These are phyloP conservation scores for Barnettozyma botsteinii DNA, from an alignment of 805 yeast genomes.

Conservation along the genomic window DNA sequence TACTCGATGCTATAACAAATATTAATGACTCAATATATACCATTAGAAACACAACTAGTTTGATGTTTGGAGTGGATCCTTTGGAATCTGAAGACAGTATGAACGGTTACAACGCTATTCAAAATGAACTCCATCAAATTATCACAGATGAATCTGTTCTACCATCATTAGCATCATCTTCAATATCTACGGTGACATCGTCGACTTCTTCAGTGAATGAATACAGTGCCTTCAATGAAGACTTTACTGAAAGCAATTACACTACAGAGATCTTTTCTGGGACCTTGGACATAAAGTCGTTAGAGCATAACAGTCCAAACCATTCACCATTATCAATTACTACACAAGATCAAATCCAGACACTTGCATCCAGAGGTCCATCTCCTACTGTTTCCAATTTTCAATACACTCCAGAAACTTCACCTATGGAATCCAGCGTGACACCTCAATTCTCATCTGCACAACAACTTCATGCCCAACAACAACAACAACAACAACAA, in stretches of 20 bases:
- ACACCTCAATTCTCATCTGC: too few relatives aligned
- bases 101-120: background rate
- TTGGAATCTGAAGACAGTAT: background rate
- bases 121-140: background rate
- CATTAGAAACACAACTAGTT: background rate
- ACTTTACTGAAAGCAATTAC: background rate
- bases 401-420: background rate
- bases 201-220: background rate
- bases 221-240: background rate
- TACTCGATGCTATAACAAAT: background rate
- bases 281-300: too few relatives aligned
- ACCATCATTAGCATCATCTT: background rate
- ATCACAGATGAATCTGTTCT: background rate
- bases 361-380: background rate
- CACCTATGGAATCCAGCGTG: constrained; percentile 1
- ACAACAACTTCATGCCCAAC: too few relatives aligned
- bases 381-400: background rate
- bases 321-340: background rate
- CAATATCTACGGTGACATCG: background rate
- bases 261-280: background rate
- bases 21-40: background rate
- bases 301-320: too few relatives aligned
- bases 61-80: background rate
- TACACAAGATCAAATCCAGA: too few relatives aligned
- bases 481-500: background rate